Base-by-base conservation (phyloP, 2,329 filamentous ascomycete genomes). In the Aphanocladium album region DNA sequence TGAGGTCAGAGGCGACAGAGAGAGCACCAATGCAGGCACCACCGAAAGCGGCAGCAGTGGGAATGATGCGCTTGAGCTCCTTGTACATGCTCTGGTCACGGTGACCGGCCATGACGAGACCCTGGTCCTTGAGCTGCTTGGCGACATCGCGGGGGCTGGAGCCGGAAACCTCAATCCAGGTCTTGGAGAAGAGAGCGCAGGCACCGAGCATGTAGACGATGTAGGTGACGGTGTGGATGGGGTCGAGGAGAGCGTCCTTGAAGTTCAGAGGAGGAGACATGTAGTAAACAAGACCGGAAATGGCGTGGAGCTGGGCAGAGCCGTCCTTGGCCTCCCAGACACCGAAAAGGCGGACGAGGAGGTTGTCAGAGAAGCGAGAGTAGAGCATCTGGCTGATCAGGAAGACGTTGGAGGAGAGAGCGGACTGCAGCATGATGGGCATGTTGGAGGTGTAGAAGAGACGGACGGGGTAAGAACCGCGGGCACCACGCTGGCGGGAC, bases 391-490 rank as follows among this genome's bases (percentile, higher is more conserved):
- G 95, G 75, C 90, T 95, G 81, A 99, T 92, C 66, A 99, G 83
- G 88, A 99, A 99, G 79, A 99, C 87, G 84, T 99, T 99, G 84
- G 93, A 97, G 68, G 91, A 96, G 68, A 99, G 87, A 69, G 95
- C 95, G 52, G 93, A 98, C 83, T 99, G 96, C 76, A 99, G 85
- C 95, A 99, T 99, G 80, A 99, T 99, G 74, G 95, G 95, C 96
- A 99, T 99, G 89, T 99, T 99, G 77, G 93, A 97, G 74, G 95
- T 99, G 83, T 99, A 99, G 87, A 99, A 99, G 63, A 99, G 90
- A 73, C 96, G 93, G 77, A 99, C 87, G 71, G 95, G 95, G 86
- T 98, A 99, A 45, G 93, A 96, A 72, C 93, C 96, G 72, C 95
- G 93, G 76, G 96, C 95, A 78, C 95, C 95, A 84, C 95, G 93